Evolutionary conservation across 169 alveolate species (phyloP), one percentile per base, ranked within the genome.

Genomic region (Eimeria necatrix): DNA sequence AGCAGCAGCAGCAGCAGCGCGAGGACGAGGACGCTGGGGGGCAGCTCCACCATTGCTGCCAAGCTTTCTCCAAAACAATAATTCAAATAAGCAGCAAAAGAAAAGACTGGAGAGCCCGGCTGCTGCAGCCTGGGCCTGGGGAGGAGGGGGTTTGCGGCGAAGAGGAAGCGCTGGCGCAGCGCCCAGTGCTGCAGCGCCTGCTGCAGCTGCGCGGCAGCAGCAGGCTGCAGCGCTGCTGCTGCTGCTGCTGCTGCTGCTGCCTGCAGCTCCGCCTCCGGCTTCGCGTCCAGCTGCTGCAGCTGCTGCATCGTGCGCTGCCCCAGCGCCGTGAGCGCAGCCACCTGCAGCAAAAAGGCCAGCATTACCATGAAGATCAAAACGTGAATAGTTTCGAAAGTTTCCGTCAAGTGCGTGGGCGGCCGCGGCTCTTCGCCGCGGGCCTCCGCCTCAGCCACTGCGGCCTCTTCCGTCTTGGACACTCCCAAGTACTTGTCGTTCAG

Each of bases 341-440:
- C 93, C 20, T 81, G 60, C 51, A 78, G 49, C 10, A 89, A 52
- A 71, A 94, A 94, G 6, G 61, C 20, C 83, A 52, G 3, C 96
- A 94, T 94, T 46, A 94, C 53, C 73, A 89, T 24, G 46, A 94
- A 94, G 9, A 94, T 84, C 32, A 94, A 71, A 8, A 94, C 59
- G 32, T 94, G 96, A 10, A 94, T 70, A 18, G 59, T 74, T 74
- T 94, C 96, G 59, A 94, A 94, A 10, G 89, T 56, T 49, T 94
- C 96, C 46, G 87, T 91, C 49, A 94, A 49, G 18, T 81, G 94
- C n/a, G 96, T 94, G 3, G 96, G 96, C 4, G 96, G 96, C 16
- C 74, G 26, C 3, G 87, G 59, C 48, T 16, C 78, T 41, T 89
- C 94, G 14, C 90, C 94, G 6, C 32, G 61, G 51, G 81, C 93